Evolutionary conservation across 345 rosid species (phyloP), one percentile per base, ranked within the genome.

Genomic region (Gossypium stocksii): DNA sequence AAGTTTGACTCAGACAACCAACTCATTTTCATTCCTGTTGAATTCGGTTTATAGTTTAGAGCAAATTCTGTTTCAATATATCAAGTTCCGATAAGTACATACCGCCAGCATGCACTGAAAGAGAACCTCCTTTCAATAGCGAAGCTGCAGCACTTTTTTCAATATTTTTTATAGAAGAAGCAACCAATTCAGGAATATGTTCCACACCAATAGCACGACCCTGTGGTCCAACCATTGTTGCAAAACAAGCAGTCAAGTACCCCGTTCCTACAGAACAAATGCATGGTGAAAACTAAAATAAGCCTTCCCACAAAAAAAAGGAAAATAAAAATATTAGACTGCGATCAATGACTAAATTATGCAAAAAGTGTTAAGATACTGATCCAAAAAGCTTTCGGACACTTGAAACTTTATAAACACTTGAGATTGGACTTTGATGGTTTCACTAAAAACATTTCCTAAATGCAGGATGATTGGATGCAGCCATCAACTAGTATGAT

Each of bases 161-260:
- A 8, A 93, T 81, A 70, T 93, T 96, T 83, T 86, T 77, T 75
- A 87, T 82, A 22, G 99, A 93, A 66, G 80, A 78, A 72, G 82
- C 76, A 72, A 82, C 94, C 79, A 96, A 79, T 77, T 96, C 90
- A 60, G 97, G 91, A 51, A 96, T 96, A 84, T 96, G 99, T 62
- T 96, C 99, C 14, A 93, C 91, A 2, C 98, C 99, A 82, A 96
- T 88, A 73, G 86, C 93, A 41, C 90, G 90, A 3, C 98, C 98
- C 66, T 89, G 83, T 19, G 86, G 80, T 71, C 97, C 99, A 76
- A 96, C 98, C 98, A 96, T 91, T 46, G 90, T 41, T 0, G 99
- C 97, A 85, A 96, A 91, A 86, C 97, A 96, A 62, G 93, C 97
- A 22, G 97, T 90, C 78, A 96, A 85, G 77, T 96, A 96, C 23